phyloP scores from a whole-genome alignment of 2,329 filamentous ascomycete genomes.

The Coleophoma crateriformis region DNA sequence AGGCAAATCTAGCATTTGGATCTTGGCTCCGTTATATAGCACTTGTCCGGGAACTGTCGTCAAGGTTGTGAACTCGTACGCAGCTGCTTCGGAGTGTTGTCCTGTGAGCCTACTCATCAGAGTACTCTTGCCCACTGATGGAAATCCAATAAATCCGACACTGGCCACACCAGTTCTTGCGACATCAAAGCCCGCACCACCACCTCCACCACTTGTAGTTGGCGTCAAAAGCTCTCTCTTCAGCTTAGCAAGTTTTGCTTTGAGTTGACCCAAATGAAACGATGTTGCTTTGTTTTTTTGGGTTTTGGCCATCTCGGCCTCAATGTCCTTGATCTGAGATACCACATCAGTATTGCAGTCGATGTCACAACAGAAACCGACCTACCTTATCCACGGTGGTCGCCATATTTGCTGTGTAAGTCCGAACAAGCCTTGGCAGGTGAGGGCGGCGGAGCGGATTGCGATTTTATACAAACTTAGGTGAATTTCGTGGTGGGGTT shows the following conservation, averaged over 20 bases:
- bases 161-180: conserved; percentile 95
- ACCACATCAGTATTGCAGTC: conserved; percentile 15
- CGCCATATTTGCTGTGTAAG: conserved; percentile 60
- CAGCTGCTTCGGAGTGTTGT: conserved; percentile 93
- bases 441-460: too few relatives aligned
- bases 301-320: conserved; percentile 95
- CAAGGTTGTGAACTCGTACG: conserved; percentile 97
- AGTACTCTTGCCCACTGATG: conserved; percentile 97
- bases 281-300: conserved; percentile 97
- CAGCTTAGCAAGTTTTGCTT: conserved; percentile 96
- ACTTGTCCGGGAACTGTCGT: conserved; percentile 97
- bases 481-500: background rate
- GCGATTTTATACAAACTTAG: too few relatives aligned
- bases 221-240: conserved; percentile 94
- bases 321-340: conserved; percentile 86
- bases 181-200: conserved; percentile 89
- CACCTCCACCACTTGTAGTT: conserved; percentile 75
- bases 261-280: conserved; percentile 90
- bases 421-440: too few relatives aligned
- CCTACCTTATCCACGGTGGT: conserved; percentile 94
- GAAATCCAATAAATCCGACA: conserved; percentile 96
- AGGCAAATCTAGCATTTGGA: conserved; percentile 96
- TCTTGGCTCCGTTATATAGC: conserved; percentile 90
- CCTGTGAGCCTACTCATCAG: conserved; percentile 93
- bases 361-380: conserved; percentile 2